These are phyloP conservation scores for Pezicula carpinea DNA, from an alignment of 2,329 filamentous ascomycete genomes.

Conservation along the genomic window DNA sequence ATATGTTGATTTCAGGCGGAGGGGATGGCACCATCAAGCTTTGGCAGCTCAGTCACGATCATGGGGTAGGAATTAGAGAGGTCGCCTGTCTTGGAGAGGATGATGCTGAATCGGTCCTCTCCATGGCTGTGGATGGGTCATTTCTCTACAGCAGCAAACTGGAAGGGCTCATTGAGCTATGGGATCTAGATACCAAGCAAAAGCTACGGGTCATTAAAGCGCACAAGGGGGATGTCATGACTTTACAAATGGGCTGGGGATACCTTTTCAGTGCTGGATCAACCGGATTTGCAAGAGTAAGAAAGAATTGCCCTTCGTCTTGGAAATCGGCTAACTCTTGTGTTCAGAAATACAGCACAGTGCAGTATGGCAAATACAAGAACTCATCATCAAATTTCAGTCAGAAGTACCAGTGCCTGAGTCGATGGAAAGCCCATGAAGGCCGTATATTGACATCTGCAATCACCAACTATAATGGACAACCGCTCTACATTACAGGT, in stretches of 20 bases:
- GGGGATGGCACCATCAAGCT: constrained; percentile 93
- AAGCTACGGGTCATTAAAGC: constrained; percentile 81
- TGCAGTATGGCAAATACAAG: constrained; percentile 55
- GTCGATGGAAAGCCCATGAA: constrained; percentile 76
- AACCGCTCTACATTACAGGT: constrained; percentile 87
- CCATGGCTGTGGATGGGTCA: constrained; percentile 80
- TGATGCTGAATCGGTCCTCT: constrained; percentile 63
- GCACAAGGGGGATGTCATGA: constrained; percentile 77
- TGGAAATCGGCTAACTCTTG: constrained; percentile 5
- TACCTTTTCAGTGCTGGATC: constrained; percentile 84
- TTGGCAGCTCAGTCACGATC: constrained; percentile 64
- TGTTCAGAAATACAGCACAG: constrained; percentile 59
- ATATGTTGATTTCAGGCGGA: constrained; percentile 84
- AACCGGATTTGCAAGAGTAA: constrained; percentile 79
- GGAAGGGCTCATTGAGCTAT: constrained; percentile 85
- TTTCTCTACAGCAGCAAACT: constrained; percentile 90
- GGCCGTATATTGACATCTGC: constrained; percentile 86
- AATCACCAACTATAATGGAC: constrained; percentile 62
- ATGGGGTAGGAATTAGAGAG: constrained; percentile 60
- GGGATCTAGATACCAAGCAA: constrained; percentile 94
- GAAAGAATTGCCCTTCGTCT: constrained; percentile 17
- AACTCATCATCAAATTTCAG: constrained; percentile 51
- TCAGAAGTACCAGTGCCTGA: constrained; percentile 76
- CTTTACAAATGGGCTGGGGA: constrained; percentile 79
- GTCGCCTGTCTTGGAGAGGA: constrained; percentile 61